Conservation (phyloP, 2,329 filamentous ascomycete genomes). For the Dothideomycetes sp. region DNA sequence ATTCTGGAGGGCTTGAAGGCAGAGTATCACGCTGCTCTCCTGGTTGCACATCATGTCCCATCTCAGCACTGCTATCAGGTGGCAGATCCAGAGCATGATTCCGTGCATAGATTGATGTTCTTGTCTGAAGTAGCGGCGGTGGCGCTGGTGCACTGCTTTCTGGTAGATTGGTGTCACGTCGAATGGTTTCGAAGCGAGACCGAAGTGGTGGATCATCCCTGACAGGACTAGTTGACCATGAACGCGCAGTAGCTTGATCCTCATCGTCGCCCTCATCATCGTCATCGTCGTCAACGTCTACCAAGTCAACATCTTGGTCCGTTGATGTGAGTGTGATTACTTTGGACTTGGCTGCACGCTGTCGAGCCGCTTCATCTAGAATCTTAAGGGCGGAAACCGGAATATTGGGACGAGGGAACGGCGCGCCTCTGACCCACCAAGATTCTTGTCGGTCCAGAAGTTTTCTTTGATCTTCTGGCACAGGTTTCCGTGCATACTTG, state of each 20-base stretch:
- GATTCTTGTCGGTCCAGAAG: slow-evolving; percentile 40
- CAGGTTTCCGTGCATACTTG: slow-evolving; percentile 21
- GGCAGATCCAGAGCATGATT: background rate
- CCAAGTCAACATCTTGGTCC: no score
- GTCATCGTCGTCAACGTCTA: no score
- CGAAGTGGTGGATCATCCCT: no score
- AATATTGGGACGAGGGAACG: slow-evolving; percentile 31
- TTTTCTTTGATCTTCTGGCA: slow-evolving; percentile 39
- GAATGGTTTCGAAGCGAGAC: background rate
- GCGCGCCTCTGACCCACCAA: slow-evolving; percentile 29
- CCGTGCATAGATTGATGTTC: no score
- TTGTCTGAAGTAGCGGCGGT: no score
- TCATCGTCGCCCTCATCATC: no score
- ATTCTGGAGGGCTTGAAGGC: slow-evolving; percentile 1
- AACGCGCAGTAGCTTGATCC: no score
- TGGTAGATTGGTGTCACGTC: slow-evolving; percentile 2
- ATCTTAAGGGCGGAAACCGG: slow-evolving; percentile 27
- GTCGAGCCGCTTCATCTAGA: slow-evolving; percentile 12
- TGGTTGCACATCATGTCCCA: background rate
- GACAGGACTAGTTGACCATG: no score
- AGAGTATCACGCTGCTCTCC: background rate
- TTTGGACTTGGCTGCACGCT: background rate
- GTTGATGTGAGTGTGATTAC: no score
- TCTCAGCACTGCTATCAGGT: slow-evolving; percentile 8
- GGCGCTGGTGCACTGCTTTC: no score